Evolutionary conservation across 345 rosid species (phyloP), one percentile per base, ranked within the genome.

Genomic region (Euphorbia tirucalli): DNA sequence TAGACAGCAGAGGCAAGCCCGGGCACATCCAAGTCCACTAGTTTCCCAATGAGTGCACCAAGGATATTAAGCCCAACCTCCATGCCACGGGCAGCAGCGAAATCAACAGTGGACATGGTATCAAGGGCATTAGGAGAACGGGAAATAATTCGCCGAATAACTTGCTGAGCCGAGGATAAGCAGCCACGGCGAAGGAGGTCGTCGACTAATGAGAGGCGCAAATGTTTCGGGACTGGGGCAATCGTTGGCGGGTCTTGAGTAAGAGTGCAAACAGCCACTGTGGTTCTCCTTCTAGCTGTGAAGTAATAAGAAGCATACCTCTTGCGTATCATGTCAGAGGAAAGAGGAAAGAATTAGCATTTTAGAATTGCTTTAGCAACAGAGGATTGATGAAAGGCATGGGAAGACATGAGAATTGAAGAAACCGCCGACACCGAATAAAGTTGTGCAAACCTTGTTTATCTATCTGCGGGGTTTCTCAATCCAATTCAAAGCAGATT

Each of bases 121-220:
- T 84, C 86, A 46, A 82, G 69, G 35, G 78, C 25, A 0, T 89
- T 82, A 9, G 77, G 71, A 69, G 86, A 80, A 6, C 64, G 44
- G 22, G 66, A 66, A 44, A 85, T 77, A 3, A 86, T 74, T 48
- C 82, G 79, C 59, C 81, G 88, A 41, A 77, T 65, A 21, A 86
- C 82, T 80, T 80, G 66, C 63, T 77, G 82, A 44, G 86, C 85
- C 13, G 85, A 79, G 57, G 87, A 72, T 14, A 72, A 35, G 13
- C 78, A 78, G 54, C 87, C 93, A 11, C 82, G 74, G 32, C 60
- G 37, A 69, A 80, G 70, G 56, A 91, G 88, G 28, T 78, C 80
- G 31, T 80, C 84, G 0, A 78, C 62, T 70, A 89, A 78, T 16
- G 89, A 85, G 70, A 86, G 46, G 76, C 81, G 80, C 69, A 80